Conservation (phyloP, 2,329 filamentous ascomycete genomes). For the Colletotrichum tanaceti region DNA sequence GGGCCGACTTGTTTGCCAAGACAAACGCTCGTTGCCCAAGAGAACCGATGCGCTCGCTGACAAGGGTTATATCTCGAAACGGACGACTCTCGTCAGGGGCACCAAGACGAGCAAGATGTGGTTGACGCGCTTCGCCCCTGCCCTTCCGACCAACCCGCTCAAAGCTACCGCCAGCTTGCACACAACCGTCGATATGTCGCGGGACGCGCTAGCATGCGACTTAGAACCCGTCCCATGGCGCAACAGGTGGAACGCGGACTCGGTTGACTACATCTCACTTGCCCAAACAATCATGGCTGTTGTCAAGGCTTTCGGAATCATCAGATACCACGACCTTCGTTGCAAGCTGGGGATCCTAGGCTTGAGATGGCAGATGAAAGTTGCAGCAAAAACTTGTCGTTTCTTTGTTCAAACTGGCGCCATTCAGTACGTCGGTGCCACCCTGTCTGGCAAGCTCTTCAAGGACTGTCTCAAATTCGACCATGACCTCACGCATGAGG, state of each 20-base stretch:
- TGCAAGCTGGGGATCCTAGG: slow-evolving; percentile 67
- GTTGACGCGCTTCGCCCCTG: slow-evolving; percentile 66
- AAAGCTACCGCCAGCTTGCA: slow-evolving; percentile 27
- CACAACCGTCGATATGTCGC: slow-evolving; percentile 43
- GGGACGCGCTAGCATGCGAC: slow-evolving; percentile 48
- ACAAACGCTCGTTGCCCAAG: slow-evolving; percentile 72
- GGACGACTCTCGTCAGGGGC: slow-evolving; percentile 67
- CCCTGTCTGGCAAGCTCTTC: slow-evolving; percentile 64
- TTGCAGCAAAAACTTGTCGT: slow-evolving; percentile 67
- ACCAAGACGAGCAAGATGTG: slow-evolving; percentile 73
- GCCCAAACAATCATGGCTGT: slow-evolving; percentile 68
- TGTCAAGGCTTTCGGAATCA: slow-evolving; percentile 67
- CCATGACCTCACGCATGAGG: slow-evolving; percentile 65
- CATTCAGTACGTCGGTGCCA: slow-evolving; percentile 68
- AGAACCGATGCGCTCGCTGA: slow-evolving; percentile 68
- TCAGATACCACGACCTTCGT: slow-evolving; percentile 69
- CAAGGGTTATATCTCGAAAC: slow-evolving; percentile 72
- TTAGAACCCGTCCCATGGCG: slow-evolving; percentile 68
- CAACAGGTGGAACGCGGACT: slow-evolving; percentile 66
- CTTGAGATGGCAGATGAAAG: slow-evolving; percentile 70
- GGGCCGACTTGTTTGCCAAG: slow-evolving; percentile 67
- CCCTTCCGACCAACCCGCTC: slow-evolving; percentile 50
- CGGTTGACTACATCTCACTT: slow-evolving; percentile 68
- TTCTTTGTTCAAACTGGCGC: slow-evolving; percentile 67
- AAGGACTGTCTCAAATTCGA: slow-evolving; percentile 72